Percentiles rank a stretch among this genome's conserved stretches.
Conservation (phyloP, 352 stramenopile species). For the Blastocystis sp. region DNA sequence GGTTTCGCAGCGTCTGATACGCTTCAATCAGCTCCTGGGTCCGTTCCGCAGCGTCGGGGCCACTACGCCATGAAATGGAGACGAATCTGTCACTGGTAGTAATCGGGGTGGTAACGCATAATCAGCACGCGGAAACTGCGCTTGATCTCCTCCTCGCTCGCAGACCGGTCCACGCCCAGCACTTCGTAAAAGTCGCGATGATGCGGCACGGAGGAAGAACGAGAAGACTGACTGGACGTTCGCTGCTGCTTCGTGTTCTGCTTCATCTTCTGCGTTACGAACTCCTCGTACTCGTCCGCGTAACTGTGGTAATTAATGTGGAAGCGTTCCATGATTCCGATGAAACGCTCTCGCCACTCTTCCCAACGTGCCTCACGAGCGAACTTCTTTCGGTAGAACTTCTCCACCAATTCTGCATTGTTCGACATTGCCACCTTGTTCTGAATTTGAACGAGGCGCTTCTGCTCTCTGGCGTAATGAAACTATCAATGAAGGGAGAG, state of each 20-base stretch:
- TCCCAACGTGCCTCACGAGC: slow-evolving; percentile 37
- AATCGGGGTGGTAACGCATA: slow-evolving; percentile 29
- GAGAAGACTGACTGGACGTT: not conserved
- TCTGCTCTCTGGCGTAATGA: slow-evolving; percentile 23
- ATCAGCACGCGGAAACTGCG: slow-evolving; percentile 29
- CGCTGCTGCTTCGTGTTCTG: not conserved
- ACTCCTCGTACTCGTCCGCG: slow-evolving; percentile 54
- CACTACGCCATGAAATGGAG: not conserved
- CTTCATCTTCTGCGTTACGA: slow-evolving; percentile 35
- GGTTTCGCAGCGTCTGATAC: slow-evolving; percentile 41
- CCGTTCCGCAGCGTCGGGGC: not conserved
- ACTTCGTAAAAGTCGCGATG: slow-evolving; percentile 15
- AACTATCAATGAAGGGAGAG: not conserved
- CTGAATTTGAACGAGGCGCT: not conserved
- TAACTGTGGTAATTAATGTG: slow-evolving; percentile 26
- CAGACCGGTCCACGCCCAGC: slow-evolving; percentile 11
- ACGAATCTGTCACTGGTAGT: not conserved
- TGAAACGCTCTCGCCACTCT: slow-evolving; percentile 3
- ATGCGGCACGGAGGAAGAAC: not conserved
- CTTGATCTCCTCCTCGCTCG: slow-evolving; percentile 50
- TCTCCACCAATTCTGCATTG: slow-evolving; percentile 20
- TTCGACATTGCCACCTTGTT: not conserved
- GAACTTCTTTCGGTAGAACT: slow-evolving; percentile 44
- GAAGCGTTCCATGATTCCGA: slow-evolving; percentile 14
- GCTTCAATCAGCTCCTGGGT: slow-evolving; percentile 39